Evolutionary conservation across 2,329 filamentous ascomycete species (phyloP).

Genomic region (Sphaerulina populicola): DNA sequence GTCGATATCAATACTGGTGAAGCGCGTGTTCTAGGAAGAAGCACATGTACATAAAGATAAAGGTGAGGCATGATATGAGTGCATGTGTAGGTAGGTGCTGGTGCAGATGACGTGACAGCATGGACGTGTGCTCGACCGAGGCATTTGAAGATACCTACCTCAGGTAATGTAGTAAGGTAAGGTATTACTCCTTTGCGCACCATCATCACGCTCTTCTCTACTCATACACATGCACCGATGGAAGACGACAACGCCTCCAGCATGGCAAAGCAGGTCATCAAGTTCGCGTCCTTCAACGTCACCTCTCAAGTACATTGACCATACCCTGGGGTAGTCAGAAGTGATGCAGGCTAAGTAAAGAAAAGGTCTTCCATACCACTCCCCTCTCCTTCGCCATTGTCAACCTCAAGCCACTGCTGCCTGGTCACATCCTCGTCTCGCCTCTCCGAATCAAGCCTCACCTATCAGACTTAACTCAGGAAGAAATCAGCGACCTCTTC

Average conservation of each 20-base stretch:
- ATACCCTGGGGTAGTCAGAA: slow-evolving; percentile 1
- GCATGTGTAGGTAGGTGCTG: too few species aligned
- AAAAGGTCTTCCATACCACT: slow-evolving; percentile 78
- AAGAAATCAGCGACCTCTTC: slow-evolving; percentile 79
- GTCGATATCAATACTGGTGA: neutral
- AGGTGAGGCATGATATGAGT: neutral
- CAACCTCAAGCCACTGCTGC: slow-evolving; percentile 89
- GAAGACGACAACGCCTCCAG: neutral
- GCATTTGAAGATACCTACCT: too few species aligned
- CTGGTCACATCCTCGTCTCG: slow-evolving; percentile 86
- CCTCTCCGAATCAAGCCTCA: slow-evolving; percentile 59
- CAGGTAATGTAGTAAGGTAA: too few species aligned
- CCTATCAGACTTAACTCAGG: slow-evolving; percentile 61
- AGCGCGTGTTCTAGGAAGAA: neutral
- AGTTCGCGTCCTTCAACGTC: slow-evolving; percentile 40
- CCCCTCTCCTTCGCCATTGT: slow-evolving; percentile 76
- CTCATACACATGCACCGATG: neutral
- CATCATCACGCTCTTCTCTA: neutral
- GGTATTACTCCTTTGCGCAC: too few species aligned
- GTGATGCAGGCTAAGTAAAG: slow-evolving; percentile 12
- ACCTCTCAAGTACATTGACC: slow-evolving; percentile 35
- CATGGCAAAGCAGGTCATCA: slow-evolving; percentile 30
- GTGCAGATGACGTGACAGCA: neutral
- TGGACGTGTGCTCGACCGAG: neutral
- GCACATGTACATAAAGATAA: neutral